phyloP scores from a whole-genome alignment of 208 protist genomes.

The Naegleria lovaniensis region DNA sequence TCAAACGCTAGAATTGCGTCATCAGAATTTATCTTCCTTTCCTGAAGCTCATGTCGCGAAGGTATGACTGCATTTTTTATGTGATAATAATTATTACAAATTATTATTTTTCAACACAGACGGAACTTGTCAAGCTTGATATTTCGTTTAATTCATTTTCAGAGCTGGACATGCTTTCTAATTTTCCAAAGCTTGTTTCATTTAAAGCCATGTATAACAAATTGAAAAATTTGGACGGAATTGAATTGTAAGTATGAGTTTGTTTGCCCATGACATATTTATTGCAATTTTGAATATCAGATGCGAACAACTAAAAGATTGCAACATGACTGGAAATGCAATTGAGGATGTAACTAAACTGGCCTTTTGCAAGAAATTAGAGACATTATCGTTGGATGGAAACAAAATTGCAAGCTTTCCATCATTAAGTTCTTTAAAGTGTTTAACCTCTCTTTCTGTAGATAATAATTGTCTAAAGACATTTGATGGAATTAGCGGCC shows the following conservation, averaged over 20 bases:
- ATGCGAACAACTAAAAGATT: neutral
- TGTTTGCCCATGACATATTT: neutral
- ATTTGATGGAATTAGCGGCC: neutral
- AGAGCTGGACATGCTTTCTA: neutral
- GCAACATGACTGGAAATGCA: neutral
- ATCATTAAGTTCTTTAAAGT: neutral
- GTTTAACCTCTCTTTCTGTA: neutral
- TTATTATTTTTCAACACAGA: neutral
- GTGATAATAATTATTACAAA: too few species aligned
- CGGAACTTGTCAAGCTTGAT: neutral
- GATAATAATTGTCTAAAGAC: neutral
- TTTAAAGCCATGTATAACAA: neutral
- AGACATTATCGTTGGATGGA: neutral
- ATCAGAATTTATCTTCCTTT: neutral
- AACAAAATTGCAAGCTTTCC: neutral
- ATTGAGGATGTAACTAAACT: neutral
- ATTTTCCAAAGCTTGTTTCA: neutral
- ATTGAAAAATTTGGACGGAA: neutral
- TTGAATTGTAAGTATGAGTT: neutral
- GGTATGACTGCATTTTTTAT: too few species aligned
- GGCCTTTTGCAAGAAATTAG: neutral
- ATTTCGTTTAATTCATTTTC: neutral
- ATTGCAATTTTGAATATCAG: neutral
- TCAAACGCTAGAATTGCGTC: neutral
- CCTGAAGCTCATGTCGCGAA: neutral